phyloP scores from a whole-genome alignment of 306 rosid genomes.

The Trifolium pratense region DNA sequence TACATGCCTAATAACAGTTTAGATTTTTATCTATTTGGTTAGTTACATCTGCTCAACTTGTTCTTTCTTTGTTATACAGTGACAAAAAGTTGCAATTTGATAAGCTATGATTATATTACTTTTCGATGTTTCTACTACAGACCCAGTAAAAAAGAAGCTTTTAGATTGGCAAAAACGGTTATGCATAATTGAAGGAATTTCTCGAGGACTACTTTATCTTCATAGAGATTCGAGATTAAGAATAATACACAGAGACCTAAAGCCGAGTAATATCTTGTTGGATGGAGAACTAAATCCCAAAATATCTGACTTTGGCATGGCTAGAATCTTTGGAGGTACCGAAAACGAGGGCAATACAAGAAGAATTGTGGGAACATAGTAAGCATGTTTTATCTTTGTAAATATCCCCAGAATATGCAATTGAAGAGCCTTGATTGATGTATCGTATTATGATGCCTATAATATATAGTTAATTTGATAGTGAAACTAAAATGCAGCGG shows the following conservation, averaged over 20 bases:
- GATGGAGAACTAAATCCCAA: slow-evolving; percentile 39
- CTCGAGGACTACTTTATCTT: slow-evolving; percentile 36
- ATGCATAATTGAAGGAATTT: slow-evolving; percentile 37
- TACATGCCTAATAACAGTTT: slow-evolving; percentile 50
- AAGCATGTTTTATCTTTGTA: not conserved
- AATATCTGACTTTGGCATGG: slow-evolving; percentile 40
- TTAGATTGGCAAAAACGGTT: slow-evolving; percentile 31
- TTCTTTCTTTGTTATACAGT: too few relatives aligned
- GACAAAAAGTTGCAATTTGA: too few relatives aligned
- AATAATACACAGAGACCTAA: slow-evolving; percentile 42
- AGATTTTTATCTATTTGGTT: slow-evolving; percentile 42
- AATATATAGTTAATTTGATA: not conserved
- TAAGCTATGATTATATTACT: not conserved
- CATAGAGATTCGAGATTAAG: slow-evolving; percentile 43
- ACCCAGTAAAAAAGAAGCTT: not conserved
- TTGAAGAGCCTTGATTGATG: not conserved
- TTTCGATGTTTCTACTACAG: not conserved
- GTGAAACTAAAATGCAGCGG: slow-evolving; percentile 18
- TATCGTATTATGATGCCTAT: not conserved
- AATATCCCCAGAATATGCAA: not conserved
- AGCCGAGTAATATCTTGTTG: slow-evolving; percentile 36
- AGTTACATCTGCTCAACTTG: not conserved
- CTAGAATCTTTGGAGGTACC: not conserved
- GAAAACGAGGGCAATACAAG: slow-evolving; percentile 36
- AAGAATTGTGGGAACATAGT: slow-evolving; percentile 42